Base-by-base conservation (phyloP, 1,284 basidiomycete genomes). In the Sphagnurus paluster region DNA sequence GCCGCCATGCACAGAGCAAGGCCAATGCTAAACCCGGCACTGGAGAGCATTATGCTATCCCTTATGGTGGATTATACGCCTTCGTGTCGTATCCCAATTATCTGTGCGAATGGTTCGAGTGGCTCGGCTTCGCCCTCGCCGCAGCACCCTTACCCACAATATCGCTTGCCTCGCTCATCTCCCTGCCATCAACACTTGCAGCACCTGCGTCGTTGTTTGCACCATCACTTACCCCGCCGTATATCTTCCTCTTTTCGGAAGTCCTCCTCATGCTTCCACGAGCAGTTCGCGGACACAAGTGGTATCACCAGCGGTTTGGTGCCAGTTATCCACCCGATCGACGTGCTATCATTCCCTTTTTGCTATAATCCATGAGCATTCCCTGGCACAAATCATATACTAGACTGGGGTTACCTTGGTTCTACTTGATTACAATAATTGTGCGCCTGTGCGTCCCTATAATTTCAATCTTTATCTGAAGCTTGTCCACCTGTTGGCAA, bases 71-170 rank as follows among this genome's bases (percentile, higher is more conserved):
- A 9, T 26, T 46, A 1, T 46, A 40, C 44, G 9, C 38, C 1
- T 39, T 35, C 44, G 39, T 46, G 19, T 46, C 44, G n/a, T 95
- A 85, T 67, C 93, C 94, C 1, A 94, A 97, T 68, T 97, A 97
- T 66, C 72, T 93, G 40, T 93, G 87, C 67, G 93, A 96, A 66
- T 97, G 90, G 90, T 56, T 85, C 43, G 92, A 94, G 66, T 94
- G 90, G 90, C 59, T 81, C 7, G 88, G 84, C 7, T 93, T 84
- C 60, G 86, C 90, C 1, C 60, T 92, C 23, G 86, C 88, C 30
- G 17, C 26, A 10, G 4, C 38, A 5, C 28, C 29, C 39, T n/a
- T 32, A 41, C 35, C 23, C 5, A 52, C 57, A 19, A 37, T 43
- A 30, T 46, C 48, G 8, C 14, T 64, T 14, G 21, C 40, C 7